Conservation (phyloP, 2,329 filamentous ascomycete species). For the Neopestalotiopsis clavispora region DNA sequence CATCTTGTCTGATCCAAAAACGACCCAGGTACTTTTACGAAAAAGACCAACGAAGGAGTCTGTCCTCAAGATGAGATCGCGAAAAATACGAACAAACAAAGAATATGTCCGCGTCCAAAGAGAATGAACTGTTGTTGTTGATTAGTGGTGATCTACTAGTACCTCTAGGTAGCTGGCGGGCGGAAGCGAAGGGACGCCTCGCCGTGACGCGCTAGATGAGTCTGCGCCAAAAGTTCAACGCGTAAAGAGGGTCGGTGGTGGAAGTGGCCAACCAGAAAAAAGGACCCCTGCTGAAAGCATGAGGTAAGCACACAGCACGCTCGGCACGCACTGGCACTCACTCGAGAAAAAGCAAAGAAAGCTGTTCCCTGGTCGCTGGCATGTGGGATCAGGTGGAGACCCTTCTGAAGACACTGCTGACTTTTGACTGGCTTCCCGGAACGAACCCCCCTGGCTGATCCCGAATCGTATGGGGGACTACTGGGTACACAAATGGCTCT, state of each 20-base stretch:
- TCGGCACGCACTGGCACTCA: background rate
- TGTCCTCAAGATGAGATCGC: background rate
- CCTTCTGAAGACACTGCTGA: background rate
- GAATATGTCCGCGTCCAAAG: background rate
- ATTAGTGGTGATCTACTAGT: background rate
- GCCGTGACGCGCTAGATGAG: conserved; percentile 5
- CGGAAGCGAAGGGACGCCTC: background rate
- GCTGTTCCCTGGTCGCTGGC: background rate
- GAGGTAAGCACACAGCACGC: background rate
- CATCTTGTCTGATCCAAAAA: conserved; percentile 30
- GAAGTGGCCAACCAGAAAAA: background rate
- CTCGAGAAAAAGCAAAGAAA: background rate
- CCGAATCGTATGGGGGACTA: background rate
- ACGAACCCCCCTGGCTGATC: background rate
- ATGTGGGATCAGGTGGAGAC: background rate
- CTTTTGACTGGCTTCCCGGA: background rate
- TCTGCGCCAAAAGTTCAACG: background rate
- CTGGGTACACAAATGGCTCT: background rate
- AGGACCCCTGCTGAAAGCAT: background rate
- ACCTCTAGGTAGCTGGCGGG: background rate
- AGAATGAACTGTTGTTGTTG: background rate
- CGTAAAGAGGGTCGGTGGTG: conserved; percentile 12
- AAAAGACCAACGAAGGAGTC: background rate
- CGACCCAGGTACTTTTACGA: background rate
- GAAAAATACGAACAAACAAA: background rate